Conservation (phyloP, 352 stramenopile genomes). For the Pelagophyceae sp. region DNA sequence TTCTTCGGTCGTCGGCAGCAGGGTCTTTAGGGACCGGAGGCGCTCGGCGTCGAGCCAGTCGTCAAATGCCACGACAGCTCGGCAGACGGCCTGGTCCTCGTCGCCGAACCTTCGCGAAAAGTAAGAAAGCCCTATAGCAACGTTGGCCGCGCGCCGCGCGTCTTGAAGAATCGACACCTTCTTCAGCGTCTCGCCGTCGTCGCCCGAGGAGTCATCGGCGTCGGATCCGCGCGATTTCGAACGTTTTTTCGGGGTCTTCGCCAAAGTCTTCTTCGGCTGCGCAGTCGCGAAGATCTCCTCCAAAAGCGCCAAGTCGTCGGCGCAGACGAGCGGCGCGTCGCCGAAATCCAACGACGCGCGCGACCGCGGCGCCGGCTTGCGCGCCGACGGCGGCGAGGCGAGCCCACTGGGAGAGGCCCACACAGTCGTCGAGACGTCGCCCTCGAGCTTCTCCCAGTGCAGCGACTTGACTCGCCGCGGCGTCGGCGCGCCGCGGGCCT, state of each 20-base stretch:
- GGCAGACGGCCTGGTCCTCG: constrained; percentile 9
- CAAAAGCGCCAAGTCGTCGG: constrained; percentile 11
- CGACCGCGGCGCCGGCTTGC: neutral
- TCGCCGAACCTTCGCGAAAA: constrained; percentile 1
- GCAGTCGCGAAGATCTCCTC: constrained; percentile 17
- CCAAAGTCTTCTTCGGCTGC: neutral
- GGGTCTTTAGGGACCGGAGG: neutral
- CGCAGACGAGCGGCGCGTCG: neutral
- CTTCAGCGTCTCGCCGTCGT: neutral
- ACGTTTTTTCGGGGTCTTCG: neutral
- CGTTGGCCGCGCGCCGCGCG: constrained; percentile 6
- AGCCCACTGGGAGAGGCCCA: neutral
- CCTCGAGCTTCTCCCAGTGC: constrained; percentile 11
- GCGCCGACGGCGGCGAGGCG: too few relatives aligned
- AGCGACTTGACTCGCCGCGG: neutral
- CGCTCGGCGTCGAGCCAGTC: constrained; percentile 14
- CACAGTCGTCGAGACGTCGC: neutral
- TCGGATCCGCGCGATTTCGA: neutral
- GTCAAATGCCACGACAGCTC: neutral
- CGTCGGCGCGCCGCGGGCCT: neutral
- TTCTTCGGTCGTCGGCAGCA: constrained; percentile 13
- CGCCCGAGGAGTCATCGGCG: too few relatives aligned
- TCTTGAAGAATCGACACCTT: constrained; percentile 15
- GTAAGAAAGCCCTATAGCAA: constrained; percentile 9
- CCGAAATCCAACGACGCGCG: neutral